A percentile compares a stretch with the other conserved stretches of the same genome.
Evolutionary conservation across 352 stramenopile species (phyloP).

Genomic region (Pythium utonaiense): DNA sequence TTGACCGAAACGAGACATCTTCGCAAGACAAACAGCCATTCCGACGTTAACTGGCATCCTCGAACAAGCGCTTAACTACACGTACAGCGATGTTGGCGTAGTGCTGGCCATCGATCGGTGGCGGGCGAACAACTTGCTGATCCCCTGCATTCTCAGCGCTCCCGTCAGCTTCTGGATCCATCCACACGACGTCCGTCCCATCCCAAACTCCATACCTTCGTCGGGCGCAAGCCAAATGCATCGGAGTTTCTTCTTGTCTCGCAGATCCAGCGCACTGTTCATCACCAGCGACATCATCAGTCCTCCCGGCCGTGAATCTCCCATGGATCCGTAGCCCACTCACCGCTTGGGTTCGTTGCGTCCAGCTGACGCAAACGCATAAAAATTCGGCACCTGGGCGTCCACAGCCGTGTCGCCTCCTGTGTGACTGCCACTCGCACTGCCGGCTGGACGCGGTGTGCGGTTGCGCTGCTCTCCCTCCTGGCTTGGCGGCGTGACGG

Average conservation of each 20-base stretch:
- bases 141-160: conserved; percentile 29
- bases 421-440: not conserved
- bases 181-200: not conserved
- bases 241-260: conserved; percentile 64
- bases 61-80: not conserved
- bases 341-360: conserved; percentile 5
- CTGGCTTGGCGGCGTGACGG: conserved; percentile 4
- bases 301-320: too few relatives aligned
- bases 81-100: conserved; percentile 56
- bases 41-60: not conserved
- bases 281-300: not conserved
- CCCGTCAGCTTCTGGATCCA: not conserved
- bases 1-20: conserved; percentile 58
- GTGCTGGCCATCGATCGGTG: conserved; percentile 50
- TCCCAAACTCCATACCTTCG: conserved; percentile 35
- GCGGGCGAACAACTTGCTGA: conserved; percentile 53
- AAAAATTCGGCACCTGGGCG: conserved; percentile 10
- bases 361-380: not conserved
- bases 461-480: conserved; percentile 16
- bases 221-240: conserved; percentile 67
- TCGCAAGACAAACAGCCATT: not conserved
- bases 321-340: not conserved
- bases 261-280: conserved; percentile 40
- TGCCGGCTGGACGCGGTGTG: conserved; percentile 1
- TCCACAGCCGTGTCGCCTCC: not conserved